Percentiles rank a stretch among this genome's conserved stretches.
Conservation (phyloP, 177 flowering plant genomes). For the Telopea speciosissima region DNA sequence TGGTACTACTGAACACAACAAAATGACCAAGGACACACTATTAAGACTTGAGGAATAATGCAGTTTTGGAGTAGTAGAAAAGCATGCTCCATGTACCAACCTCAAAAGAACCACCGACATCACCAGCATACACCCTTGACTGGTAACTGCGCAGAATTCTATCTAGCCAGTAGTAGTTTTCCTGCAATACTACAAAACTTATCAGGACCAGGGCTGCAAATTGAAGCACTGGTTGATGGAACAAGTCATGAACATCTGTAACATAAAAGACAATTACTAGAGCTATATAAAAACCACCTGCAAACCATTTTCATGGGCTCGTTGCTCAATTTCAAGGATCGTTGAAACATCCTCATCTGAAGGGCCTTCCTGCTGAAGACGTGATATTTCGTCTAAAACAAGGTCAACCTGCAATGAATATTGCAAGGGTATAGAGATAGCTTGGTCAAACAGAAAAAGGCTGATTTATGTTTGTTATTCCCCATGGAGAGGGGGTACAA, state of each 20-base stretch:
- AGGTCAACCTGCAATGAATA: constrained; percentile 56
- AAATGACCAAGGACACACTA: too few species aligned
- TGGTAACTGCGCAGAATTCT: constrained; percentile 59
- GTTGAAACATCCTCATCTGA: constrained; percentile 68
- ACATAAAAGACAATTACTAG: too few species aligned
- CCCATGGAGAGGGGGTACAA: too few species aligned
- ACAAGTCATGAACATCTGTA: too few species aligned
- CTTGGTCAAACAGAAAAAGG: neutral
- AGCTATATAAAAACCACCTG: constrained; percentile 42
- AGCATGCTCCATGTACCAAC: constrained; percentile 17
- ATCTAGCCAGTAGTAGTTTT: constrained; percentile 67
- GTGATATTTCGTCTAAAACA: constrained; percentile 70
- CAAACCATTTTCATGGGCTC: constrained; percentile 94
- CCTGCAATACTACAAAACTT: constrained; percentile 34
- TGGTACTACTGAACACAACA: too few species aligned
- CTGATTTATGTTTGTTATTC: too few species aligned
- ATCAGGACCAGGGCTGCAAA: constrained; percentile 5
- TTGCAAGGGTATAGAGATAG: neutral
- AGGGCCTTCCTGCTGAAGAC: constrained; percentile 87
- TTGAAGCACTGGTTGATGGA: too few species aligned
- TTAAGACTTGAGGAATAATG: neutral
- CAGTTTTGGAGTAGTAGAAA: neutral
- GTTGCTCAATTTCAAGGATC: constrained; percentile 92
- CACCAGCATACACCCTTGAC: constrained; percentile 65
- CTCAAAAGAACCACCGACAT: constrained; percentile 48